Percentiles rank a stretch among this genome's conserved stretches.
phyloP scores from a whole-genome alignment of 805 yeast species.

The Cyberlindnera sargentensis region DNA sequence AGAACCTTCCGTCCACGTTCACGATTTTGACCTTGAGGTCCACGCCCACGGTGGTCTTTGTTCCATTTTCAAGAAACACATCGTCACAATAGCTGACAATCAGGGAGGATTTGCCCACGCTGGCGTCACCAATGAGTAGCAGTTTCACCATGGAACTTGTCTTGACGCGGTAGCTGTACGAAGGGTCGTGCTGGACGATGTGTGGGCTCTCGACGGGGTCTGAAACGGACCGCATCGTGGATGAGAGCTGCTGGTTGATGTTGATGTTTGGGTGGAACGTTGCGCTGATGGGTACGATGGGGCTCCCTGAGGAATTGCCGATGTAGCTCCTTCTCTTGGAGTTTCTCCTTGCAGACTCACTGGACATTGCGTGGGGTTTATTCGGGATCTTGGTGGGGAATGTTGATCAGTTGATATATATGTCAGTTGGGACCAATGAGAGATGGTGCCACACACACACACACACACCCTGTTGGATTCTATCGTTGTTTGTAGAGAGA shows the following conservation, averaged over 20 bases:
- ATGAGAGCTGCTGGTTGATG: slow-evolving; percentile 17
- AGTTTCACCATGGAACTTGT: slow-evolving; percentile 27
- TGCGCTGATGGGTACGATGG: slow-evolving; percentile 23
- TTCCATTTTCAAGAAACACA: slow-evolving; percentile 26
- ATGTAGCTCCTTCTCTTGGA: slow-evolving; percentile 20
- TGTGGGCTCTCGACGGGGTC: slow-evolving; percentile 10
- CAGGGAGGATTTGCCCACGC: slow-evolving; percentile 43
- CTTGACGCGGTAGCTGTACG: slow-evolving; percentile 9
- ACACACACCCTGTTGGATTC: too few relatives aligned
- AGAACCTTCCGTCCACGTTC: slow-evolving; percentile 35
- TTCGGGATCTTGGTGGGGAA: too few relatives aligned
- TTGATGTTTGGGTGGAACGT: slow-evolving; percentile 18
- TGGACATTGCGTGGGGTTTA: too few relatives aligned
- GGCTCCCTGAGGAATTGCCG: slow-evolving; percentile 19
- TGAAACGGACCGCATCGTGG: slow-evolving; percentile 8
- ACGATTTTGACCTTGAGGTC: slow-evolving; percentile 38
- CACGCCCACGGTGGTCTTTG: slow-evolving; percentile 39
- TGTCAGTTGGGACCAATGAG: too few relatives aligned
- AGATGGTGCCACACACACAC: too few relatives aligned
- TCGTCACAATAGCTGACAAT: slow-evolving; percentile 36
- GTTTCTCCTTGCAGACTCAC: slow-evolving; percentile 4
- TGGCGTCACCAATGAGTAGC: slow-evolving; percentile 38
- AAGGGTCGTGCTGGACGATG: slow-evolving; percentile 16
- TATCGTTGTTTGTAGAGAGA: too few relatives aligned
- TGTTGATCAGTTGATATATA: too few relatives aligned